These are phyloP conservation scores for Wickerhamomyces chaumierensis DNA, from an alignment of 805 yeast genomes.

Conservation along the genomic window DNA sequence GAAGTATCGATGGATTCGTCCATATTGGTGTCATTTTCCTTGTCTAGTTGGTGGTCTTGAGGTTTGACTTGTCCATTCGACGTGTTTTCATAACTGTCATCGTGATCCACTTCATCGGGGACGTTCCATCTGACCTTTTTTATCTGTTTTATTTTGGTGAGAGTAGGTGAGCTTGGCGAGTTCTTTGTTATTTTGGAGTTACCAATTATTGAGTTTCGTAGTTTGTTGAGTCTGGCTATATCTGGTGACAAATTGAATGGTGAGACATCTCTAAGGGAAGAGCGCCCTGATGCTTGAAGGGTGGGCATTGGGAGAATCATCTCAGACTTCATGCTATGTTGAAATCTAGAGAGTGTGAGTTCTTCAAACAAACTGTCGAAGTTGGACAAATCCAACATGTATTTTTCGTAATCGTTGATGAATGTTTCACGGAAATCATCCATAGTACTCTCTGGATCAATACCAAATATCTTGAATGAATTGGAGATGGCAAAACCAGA, in stretches of 20 bases:
- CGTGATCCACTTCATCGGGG: conserved; percentile 13
- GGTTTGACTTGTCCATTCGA: neutral
- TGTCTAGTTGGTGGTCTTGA: conserved; percentile 1
- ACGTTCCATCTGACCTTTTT: conserved; percentile 39
- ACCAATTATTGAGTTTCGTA: conserved; percentile 5
- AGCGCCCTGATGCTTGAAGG: conserved; percentile 12
- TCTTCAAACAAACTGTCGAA: conserved; percentile 26
- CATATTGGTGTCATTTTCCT: conserved; percentile 3
- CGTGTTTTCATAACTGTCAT: neutral
- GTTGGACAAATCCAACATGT: conserved; percentile 20
- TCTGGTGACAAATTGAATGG: conserved; percentile 13
- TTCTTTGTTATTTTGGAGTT: conserved; percentile 9
- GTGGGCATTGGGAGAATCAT: conserved; percentile 17
- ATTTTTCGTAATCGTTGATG: conserved; percentile 14
- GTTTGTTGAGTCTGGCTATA: conserved; percentile 15
- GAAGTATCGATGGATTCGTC: conserved; percentile 2
- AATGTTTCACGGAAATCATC: conserved; percentile 12
- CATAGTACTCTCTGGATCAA: conserved; percentile 7
- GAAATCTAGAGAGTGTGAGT: conserved; percentile 17
- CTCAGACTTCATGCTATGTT: conserved; percentile 13
- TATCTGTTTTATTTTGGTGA: conserved; percentile 12
- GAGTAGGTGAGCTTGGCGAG: conserved; percentile 8
- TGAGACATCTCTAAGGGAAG: conserved; percentile 8
- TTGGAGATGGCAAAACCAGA: conserved; percentile 7
- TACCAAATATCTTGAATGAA: conserved; percentile 6